Percentiles rank a stretch among this genome's conserved stretches.
phyloP scores from a whole-genome alignment of 2,329 filamentous ascomycete species.

The Aspergillus sclerotialis region DNA sequence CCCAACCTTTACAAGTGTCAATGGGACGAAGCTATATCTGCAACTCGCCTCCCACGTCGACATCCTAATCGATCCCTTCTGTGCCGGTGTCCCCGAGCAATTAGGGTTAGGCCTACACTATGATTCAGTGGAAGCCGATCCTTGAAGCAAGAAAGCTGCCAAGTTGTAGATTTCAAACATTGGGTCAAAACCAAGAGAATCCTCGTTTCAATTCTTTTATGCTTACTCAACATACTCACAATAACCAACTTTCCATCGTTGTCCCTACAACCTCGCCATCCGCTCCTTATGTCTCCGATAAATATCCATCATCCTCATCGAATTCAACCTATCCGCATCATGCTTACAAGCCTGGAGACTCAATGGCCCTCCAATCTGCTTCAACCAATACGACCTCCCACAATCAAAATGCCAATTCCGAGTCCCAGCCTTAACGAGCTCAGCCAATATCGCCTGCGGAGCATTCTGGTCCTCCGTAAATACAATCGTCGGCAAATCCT shows the following conservation, averaged over 20 bases:
- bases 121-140: no score
- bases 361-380: conserved; percentile 22
- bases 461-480: conserved; percentile 21
- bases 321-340: conserved; percentile 17
- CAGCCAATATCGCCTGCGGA: conserved; percentile 23
- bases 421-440: conserved; percentile 24
- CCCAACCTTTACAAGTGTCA: no score
- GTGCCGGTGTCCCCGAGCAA: no score
- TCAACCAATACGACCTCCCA: conserved; percentile 26
- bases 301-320: conserved; percentile 13
- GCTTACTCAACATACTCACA: no score
- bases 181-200: no score
- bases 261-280: conserved; percentile 14
- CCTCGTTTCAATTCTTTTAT: no score
- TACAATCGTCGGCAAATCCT: conserved; percentile 17
- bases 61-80: no score
- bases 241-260: background rate
- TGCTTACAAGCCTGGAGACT: conserved; percentile 18
- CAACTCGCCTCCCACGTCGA: no score
- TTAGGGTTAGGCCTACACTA: no score
- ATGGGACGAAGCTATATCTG: no score
- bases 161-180: no score
- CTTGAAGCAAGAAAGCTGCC: no score
- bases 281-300: conserved; percentile 11
- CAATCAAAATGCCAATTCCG: conserved; percentile 28